These are phyloP conservation scores for Trypanosoma melophagium DNA, from an alignment of 208 protist species.

Conservation along the genomic window DNA sequence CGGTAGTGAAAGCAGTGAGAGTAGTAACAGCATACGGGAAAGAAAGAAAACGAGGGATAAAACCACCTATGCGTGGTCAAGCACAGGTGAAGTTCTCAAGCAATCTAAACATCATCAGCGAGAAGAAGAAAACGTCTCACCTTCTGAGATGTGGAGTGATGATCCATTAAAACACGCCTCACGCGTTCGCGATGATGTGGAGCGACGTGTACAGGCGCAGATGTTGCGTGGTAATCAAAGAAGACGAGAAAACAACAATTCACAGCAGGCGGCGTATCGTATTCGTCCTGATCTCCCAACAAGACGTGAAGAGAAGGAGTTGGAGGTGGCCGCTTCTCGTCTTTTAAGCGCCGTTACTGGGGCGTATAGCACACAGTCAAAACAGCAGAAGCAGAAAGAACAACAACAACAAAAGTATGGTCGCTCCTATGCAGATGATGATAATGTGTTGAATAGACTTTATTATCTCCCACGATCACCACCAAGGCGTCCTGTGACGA, in stretches of 20 bases:
- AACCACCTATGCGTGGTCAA: not conserved
- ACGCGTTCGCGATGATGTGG: constrained; percentile 8
- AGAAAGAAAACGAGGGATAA: not conserved
- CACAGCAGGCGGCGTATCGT: not conserved
- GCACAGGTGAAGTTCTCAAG: not conserved
- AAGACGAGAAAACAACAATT: not conserved
- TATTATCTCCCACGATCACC: constrained; percentile 2
- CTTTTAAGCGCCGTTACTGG: constrained; percentile 8
- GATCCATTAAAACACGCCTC: not conserved
- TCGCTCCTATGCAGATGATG: not conserved
- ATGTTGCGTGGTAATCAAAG: not conserved
- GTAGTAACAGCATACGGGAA: not conserved
- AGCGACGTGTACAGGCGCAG: constrained; percentile 22
- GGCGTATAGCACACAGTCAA: not conserved
- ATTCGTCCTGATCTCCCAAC: not conserved
- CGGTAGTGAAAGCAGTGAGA: not conserved
- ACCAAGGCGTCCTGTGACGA: constrained; percentile 3
- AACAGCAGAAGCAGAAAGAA: not conserved
- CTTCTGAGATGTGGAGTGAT: not conserved
- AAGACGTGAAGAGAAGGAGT: not conserved
- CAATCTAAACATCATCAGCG: too few species aligned
- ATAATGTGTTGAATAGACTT: not conserved
- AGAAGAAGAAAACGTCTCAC: too few species aligned
- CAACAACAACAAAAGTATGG: not conserved
- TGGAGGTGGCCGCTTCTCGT: constrained; percentile 12